Evolutionary conservation across 2,329 filamentous ascomycete species (phyloP).

Genomic region (Rutstroemia sp.): DNA sequence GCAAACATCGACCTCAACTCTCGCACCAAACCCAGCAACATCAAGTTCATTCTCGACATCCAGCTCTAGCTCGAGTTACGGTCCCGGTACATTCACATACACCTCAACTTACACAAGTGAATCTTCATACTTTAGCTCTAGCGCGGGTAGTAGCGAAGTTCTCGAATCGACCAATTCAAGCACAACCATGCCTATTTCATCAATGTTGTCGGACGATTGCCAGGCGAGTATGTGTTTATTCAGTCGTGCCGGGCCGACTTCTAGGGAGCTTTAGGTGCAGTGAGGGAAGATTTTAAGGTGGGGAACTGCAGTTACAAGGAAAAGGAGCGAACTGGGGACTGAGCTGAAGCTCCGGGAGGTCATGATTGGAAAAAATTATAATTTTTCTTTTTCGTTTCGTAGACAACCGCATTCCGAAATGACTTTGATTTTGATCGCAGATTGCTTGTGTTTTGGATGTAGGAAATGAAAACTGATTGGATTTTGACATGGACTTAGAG

Average conservation of each 20-base stretch:
- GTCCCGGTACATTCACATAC: background rate
- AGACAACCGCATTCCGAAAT: too few relatives aligned
- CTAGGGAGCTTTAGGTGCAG: slow-evolving; percentile 1
- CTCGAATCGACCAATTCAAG: background rate
- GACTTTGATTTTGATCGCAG: too few relatives aligned
- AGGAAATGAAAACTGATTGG: too few relatives aligned
- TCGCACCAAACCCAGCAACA: background rate
- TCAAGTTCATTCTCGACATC: background rate
- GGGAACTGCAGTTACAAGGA: too few relatives aligned
- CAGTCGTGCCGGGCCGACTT: slow-evolving; percentile 1
- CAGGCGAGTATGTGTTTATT: background rate
- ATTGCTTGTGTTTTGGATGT: too few relatives aligned
- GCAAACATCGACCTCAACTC: background rate
- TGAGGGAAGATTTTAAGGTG: background rate
- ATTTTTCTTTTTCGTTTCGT: too few relatives aligned
- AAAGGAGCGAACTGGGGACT: background rate
- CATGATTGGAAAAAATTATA: background rate
- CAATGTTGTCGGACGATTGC: background rate
- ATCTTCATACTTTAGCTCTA: background rate
- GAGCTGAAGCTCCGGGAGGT: background rate
- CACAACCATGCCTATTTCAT: background rate
- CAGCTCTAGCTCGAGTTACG: background rate
- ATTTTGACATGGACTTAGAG: too few relatives aligned
- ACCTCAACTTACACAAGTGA: background rate
- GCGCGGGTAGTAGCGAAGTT: background rate